These are phyloP conservation scores for Cinchona pubescens DNA, from an alignment of 257 asterid genomes.

Conservation along the genomic window DNA sequence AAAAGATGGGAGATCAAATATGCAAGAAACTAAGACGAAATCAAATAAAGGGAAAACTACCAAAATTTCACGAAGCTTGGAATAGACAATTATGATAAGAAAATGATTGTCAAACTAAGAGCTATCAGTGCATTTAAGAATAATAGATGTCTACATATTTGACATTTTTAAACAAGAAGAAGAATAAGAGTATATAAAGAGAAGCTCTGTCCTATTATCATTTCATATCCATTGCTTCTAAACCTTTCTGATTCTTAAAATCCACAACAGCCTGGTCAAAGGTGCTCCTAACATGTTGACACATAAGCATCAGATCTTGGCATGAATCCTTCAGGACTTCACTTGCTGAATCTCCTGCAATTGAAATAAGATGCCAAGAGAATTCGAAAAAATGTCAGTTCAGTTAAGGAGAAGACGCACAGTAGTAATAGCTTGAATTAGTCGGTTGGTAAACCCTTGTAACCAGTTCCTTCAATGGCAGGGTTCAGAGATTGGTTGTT, in stretches of 20 bases:
- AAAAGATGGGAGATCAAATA: neutral
- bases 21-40: neutral
- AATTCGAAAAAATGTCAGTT: neutral
- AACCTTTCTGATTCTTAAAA: slow-evolving; percentile 33
- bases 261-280: slow-evolving; percentile 62
- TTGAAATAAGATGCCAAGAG: slow-evolving; percentile 6
- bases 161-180: neutral
- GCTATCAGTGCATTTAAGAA: neutral
- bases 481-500: neutral
- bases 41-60: neutral
- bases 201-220: slow-evolving; percentile 1
- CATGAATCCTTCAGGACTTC: slow-evolving; percentile 81
- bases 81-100: neutral
- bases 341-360: slow-evolving; percentile 74
- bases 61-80: neutral
- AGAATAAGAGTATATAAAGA: no score
- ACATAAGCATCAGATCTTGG: slow-evolving; percentile 69
- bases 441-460: neutral
- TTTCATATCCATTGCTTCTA: slow-evolving; percentile 27
- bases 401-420: neutral
- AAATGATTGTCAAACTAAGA: neutral
- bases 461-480: neutral
- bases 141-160: neutral
- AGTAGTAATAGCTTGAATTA: neutral
- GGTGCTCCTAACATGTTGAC: slow-evolving; percentile 65